Evolutionary conservation across 768 basidiomycete genomes (phyloP).

Genomic region (Ramaria sp.): DNA sequence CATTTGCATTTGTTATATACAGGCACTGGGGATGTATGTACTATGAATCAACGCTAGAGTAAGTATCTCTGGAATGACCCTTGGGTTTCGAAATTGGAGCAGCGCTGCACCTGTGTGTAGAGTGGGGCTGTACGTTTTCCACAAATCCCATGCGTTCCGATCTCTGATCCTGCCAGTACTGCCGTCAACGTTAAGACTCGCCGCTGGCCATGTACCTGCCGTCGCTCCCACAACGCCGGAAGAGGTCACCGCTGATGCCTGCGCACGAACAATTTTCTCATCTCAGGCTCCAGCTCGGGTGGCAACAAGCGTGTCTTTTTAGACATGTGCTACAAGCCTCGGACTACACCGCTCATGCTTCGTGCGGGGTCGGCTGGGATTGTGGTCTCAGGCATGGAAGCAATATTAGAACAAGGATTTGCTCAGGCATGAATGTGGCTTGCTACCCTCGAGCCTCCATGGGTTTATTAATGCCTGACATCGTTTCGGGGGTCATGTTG

Average conservation of each 20-base stretch:
- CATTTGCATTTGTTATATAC: no score
- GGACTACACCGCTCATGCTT: slow-evolving; percentile 29
- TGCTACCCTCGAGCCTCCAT: background rate
- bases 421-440: slow-evolving; percentile 22
- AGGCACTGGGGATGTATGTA: no score
- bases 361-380: slow-evolving; percentile 20
- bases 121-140: slow-evolving; percentile 24
- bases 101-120: no score
- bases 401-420: slow-evolving; percentile 28
- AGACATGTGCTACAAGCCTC: slow-evolving; percentile 36
- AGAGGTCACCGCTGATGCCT: slow-evolving; percentile 30
- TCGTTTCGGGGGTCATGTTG: background rate
- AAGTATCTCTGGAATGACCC: no score
- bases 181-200: slow-evolving; percentile 25
- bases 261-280: slow-evolving; percentile 16
- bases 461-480: background rate
- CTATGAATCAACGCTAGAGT: no score
- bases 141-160: slow-evolving; percentile 24
- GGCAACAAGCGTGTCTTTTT: slow-evolving; percentile 29
- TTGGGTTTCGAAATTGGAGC: no score
- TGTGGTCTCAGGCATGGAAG: slow-evolving; percentile 23
- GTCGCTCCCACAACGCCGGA: slow-evolving; percentile 27
- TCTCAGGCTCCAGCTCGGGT: slow-evolving; percentile 19
- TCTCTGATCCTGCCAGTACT: slow-evolving; percentile 28
- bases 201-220: slow-evolving; percentile 9